A percentile compares a stretch with the other conserved stretches of the same genome.
These are phyloP conservation scores for Claviceps quebecensis DNA, from an alignment of 2,329 filamentous ascomycete genomes.

Conservation along the genomic window DNA sequence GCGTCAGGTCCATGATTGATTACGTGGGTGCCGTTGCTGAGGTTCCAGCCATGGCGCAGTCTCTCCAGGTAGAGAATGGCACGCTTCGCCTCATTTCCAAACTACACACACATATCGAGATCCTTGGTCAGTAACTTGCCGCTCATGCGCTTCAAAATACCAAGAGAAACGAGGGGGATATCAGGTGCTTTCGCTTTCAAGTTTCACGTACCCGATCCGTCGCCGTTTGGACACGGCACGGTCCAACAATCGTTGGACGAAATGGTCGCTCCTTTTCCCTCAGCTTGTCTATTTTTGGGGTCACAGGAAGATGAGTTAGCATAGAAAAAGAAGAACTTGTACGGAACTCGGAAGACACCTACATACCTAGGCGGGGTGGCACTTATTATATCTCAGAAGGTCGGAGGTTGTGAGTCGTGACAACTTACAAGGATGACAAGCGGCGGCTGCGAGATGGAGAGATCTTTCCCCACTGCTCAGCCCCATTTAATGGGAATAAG, in stretches of 20 bases:
- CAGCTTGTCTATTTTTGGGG: slow-evolving; percentile 6
- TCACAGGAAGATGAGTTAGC: slow-evolving; percentile 4
- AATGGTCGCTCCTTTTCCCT: slow-evolving; percentile 6
- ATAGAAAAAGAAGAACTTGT: neutral
- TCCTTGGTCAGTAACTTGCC: neutral
- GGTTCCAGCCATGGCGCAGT: slow-evolving; percentile 6
- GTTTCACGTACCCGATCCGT: slow-evolving; percentile 20
- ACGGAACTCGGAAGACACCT: no score
- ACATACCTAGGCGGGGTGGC: no score
- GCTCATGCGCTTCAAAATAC: neutral
- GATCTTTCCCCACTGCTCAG: no score
- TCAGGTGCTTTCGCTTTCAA: slow-evolving; percentile 3
- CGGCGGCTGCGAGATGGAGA: no score
- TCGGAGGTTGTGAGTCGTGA: no score
- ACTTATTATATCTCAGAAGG: no score
- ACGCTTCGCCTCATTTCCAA: slow-evolving; percentile 20
- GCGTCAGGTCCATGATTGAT: slow-evolving; percentile 5
- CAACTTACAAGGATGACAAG: no score
- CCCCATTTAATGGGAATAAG: no score
- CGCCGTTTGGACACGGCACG: slow-evolving; percentile 23
- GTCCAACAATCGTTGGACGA: slow-evolving; percentile 19
- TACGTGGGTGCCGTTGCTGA: neutral
- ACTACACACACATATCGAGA: slow-evolving; percentile 13
- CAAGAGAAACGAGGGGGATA: neutral
- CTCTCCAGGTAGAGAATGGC: slow-evolving; percentile 23